Percentiles rank a stretch among this genome's conserved stretches.
These are phyloP conservation scores for Parietaria judaica DNA, from an alignment of 306 rosid species.

Conservation along the genomic window DNA sequence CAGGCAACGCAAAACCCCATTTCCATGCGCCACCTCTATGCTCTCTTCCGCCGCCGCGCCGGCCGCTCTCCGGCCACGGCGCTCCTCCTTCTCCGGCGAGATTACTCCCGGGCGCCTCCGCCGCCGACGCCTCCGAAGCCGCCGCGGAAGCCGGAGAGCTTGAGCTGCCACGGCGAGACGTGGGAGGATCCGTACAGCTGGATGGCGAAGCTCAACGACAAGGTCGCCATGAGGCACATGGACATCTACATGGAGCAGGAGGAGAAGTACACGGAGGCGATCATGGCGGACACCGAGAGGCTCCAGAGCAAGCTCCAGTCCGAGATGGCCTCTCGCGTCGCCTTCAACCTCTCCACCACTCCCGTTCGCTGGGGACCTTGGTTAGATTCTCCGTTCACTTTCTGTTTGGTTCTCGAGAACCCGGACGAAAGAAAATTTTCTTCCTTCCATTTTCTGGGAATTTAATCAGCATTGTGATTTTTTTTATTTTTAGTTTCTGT, in stretches of 20 bases:
- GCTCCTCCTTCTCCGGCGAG: not conserved
- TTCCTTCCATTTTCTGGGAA: not conserved
- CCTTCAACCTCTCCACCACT: constrained; percentile 77
- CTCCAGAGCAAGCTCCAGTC: constrained; percentile 71
- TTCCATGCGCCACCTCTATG: not conserved
- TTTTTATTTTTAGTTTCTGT: no score
- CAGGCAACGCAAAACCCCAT: not conserved
- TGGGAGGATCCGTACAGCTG: constrained; percentile 92
- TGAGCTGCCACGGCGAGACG: constrained; percentile 49
- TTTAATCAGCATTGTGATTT: no score
- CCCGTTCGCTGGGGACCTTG: constrained; percentile 91
- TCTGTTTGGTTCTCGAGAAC: constrained; percentile 5
- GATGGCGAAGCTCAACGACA: constrained; percentile 76
- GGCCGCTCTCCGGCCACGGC: not conserved
- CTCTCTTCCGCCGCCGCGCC: not conserved
- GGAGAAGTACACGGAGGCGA: constrained; percentile 79
- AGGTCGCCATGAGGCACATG: constrained; percentile 91
- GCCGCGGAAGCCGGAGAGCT: constrained; percentile 71
- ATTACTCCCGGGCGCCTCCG: constrained; percentile 13
- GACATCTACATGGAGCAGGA: constrained; percentile 94
- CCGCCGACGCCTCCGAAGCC: constrained; percentile 67
- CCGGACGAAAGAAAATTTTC: not conserved
- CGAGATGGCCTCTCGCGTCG: constrained; percentile 79
- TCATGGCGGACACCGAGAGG: constrained; percentile 61
- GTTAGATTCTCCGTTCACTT: constrained; percentile 12